Evolutionary conservation across 768 basidiomycete species (phyloP), one percentile per base, ranked within the genome.

Genomic region (Lentinula lateritia): DNA sequence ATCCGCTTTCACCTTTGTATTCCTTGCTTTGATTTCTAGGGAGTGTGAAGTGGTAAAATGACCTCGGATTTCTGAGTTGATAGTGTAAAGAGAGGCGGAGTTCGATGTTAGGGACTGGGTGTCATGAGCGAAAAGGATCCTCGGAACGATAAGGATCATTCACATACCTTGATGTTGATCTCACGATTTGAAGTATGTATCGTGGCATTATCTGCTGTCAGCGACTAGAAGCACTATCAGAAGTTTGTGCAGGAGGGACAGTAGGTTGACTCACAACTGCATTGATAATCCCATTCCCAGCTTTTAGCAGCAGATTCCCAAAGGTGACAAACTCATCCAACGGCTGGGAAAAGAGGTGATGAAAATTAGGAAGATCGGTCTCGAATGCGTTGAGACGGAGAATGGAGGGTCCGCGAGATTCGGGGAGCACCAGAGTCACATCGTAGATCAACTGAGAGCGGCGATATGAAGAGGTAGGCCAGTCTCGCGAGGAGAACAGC

Each of bases 341-440:
- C 28, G 55, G 20, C 18, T 75, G 71, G 16, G 67, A 73, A 12
- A 86, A 59, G 9, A 66, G 55, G 46, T 84, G 79, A 7, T 58
- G 39, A 61, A 80, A 83, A 50, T 74, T 70, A 5, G 78, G 78
- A 50, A 82, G 60, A 45, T 74, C 66, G 1, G 82, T 82, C 61
- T 79, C 74, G 34, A 86, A 71, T 20, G 71, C 70, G 55, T 79
- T 76, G 23, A 85, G 68, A 3, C 65, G 58, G 16, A 81, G 65
- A 28, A 71, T 56, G 1, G 62, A 62, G 6, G 62, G 70, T 20
- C 53, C 42, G 3, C 36, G 45, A 2, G 55, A 54, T 15, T 66
- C 60, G 2, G 73, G 72, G 38, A 75, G 68, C 38, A 64, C 55
- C 8, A 73, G 61, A 0, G 68, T 71, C 15, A 72, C 65, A 28